Evolutionary conservation across 768 basidiomycete species (phyloP).

Genomic region (Daedaleopsis nitida): DNA sequence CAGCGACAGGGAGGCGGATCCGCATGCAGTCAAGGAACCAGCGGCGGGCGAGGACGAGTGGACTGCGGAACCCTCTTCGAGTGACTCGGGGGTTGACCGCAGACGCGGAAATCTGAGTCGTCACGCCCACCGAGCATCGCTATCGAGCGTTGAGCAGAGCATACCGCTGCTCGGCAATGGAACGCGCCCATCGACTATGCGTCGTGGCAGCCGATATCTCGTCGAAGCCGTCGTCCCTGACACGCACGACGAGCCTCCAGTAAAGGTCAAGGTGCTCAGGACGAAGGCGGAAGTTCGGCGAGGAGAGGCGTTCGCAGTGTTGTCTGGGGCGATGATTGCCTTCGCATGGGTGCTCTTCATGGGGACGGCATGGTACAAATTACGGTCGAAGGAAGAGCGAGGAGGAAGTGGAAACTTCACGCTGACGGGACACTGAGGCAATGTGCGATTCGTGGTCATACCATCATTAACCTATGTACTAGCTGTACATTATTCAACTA

Average conservation of each 20-base stretch:
- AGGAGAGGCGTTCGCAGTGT: constrained; percentile 50
- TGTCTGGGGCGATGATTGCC: constrained; percentile 46
- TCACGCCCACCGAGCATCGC: constrained; percentile 17
- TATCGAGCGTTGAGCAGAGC: constrained; percentile 21
- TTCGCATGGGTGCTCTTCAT: constrained; percentile 68
- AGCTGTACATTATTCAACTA: background rate
- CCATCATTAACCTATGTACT: background rate
- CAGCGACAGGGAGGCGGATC: constrained; percentile 5
- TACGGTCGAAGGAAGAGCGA: constrained; percentile 47
- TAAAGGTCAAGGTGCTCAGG: constrained; percentile 17
- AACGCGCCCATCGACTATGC: constrained; percentile 18
- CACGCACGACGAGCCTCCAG: background rate
- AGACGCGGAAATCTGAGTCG: constrained; percentile 8
- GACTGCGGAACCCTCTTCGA: constrained; percentile 6
- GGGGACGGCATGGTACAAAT: constrained; percentile 56
- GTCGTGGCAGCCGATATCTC: constrained; percentile 25
- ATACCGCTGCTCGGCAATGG: constrained; percentile 25
- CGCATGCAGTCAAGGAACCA: constrained; percentile 13
- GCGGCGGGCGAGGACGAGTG: constrained; percentile 16
- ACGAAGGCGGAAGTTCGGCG: constrained; percentile 35
- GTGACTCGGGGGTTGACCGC: constrained; percentile 4
- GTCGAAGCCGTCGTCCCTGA: constrained; percentile 4
- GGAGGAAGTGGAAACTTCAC: constrained; percentile 14
- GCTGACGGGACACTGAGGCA: background rate
- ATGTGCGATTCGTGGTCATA: background rate